Percentiles rank a stretch among this genome's conserved stretches.
Conservation (phyloP, 192 early-diverging fungal species). For the Phycomyces nitens region DNA sequence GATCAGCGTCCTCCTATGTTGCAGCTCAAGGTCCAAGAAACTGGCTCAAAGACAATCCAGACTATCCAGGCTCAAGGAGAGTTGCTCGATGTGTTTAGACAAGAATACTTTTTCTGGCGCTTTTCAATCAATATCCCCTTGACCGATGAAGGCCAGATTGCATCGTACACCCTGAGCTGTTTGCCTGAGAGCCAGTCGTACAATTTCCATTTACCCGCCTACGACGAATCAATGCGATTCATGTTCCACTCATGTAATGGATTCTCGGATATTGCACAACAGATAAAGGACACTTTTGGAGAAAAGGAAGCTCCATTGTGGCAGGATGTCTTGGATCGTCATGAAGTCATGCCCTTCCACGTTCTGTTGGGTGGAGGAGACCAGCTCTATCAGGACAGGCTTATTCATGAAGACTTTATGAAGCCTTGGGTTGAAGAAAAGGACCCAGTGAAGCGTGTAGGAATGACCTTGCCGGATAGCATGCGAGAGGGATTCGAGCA, state of each 20-base stretch:
- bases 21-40: slow-evolving; percentile 1
- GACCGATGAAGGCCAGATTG: slow-evolving; percentile 40
- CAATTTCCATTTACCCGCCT: slow-evolving; percentile 41
- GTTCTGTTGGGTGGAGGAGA: slow-evolving; percentile 74
- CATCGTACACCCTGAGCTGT: slow-evolving; percentile 44
- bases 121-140: slow-evolving; percentile 53
- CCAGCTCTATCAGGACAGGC: slow-evolving; percentile 64
- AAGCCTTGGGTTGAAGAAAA: slow-evolving; percentile 52
- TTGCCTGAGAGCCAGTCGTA: slow-evolving; percentile 41
- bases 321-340: slow-evolving; percentile 64
- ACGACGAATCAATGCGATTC: slow-evolving; percentile 57
- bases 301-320: slow-evolving; percentile 53
- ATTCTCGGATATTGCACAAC: slow-evolving; percentile 52
- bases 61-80: slow-evolving; percentile 22
- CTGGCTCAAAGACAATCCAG: slow-evolving; percentile 2
- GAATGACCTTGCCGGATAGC: slow-evolving; percentile 9
- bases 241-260: slow-evolving; percentile 74
- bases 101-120: slow-evolving; percentile 61
- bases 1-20: slow-evolving; percentile 31
- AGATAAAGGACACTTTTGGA: slow-evolving; percentile 45
- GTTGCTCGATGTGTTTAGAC: slow-evolving; percentile 50
- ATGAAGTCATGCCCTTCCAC: slow-evolving; percentile 58
- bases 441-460: slow-evolving; percentile 26
- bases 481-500: slow-evolving; percentile 30
- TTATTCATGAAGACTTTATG: slow-evolving; percentile 56